Evolutionary conservation across 228 moss, liverwort and hornwort genomes (phyloP).

Genomic region (Sphagnum fallax): DNA sequence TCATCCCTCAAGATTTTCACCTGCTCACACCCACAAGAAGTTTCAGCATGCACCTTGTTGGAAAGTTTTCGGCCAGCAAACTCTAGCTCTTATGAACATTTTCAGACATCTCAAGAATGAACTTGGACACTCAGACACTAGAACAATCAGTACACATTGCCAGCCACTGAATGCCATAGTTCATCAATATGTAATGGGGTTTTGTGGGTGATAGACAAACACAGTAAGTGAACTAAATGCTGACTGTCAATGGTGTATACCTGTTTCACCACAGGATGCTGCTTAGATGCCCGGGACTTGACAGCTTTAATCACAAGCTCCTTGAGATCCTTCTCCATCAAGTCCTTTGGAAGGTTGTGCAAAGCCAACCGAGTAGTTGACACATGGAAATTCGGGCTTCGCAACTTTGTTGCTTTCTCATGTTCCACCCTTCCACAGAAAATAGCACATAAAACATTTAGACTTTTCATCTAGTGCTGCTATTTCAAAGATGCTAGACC

Average conservation of each 20-base stretch:
- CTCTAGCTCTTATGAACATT: no score
- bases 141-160: no score
- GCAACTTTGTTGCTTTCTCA: constrained; percentile 83
- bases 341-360: constrained; percentile 78
- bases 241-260: constrained; percentile 13
- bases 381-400: constrained; percentile 94
- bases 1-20: constrained; percentile 89
- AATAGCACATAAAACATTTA: not conserved
- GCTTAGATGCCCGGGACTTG: constrained; percentile 86
- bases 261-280: constrained; percentile 91
- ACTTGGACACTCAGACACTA: no score
- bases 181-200: no score
- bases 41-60: no score
- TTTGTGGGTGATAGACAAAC: no score
- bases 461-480: not conserved
- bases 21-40: constrained; percentile 18
- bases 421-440: constrained; percentile 53
- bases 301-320: constrained; percentile 74
- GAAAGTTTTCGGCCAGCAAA: no score
- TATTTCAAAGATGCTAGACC: no score
- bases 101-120: no score
- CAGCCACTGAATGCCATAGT: no score
- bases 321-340: constrained; percentile 84
- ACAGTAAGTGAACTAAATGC: no score
- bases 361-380: constrained; percentile 81